Conservation (phyloP, 2,329 filamentous ascomycete genomes). For the Botrytis paeoniae region DNA sequence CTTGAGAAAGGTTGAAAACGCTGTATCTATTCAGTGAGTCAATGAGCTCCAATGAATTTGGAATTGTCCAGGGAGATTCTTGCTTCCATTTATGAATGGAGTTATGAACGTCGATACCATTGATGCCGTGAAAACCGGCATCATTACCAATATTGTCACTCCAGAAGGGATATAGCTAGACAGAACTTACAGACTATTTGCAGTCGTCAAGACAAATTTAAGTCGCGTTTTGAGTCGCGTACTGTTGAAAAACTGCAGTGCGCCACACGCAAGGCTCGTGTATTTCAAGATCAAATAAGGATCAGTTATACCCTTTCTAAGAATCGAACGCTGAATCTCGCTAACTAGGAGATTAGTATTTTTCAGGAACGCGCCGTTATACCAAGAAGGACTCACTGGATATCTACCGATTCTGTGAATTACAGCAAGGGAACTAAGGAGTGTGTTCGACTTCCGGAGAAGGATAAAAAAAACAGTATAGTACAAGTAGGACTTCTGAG, state of each 20-base stretch:
- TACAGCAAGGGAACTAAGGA: constrained; percentile 17
- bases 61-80: constrained; percentile 22
- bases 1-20: not conserved
- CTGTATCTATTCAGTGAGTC: constrained; percentile 11
- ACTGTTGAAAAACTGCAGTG: not conserved
- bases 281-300: constrained; percentile 5
- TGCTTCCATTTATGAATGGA: constrained; percentile 29
- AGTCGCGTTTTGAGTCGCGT: constrained; percentile 30
- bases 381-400: constrained; percentile 13
- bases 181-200: constrained; percentile 28
- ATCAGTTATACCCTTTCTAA: not conserved
- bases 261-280: constrained; percentile 23
- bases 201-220: constrained; percentile 25
- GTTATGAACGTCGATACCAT: not conserved
- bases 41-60: constrained; percentile 19
- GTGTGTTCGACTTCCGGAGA: not conserved
- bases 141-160: constrained; percentile 19
- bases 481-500: constrained; percentile 13
- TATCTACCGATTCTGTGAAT: not conserved
- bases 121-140: constrained; percentile 19
- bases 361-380: not conserved
- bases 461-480: constrained; percentile 6
- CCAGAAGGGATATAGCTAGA: constrained; percentile 24
- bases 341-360: constrained; percentile 1
- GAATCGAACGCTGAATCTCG: not conserved